These are phyloP conservation scores for Mycena maculata DNA, from an alignment of 768 basidiomycete genomes.

Conservation along the genomic window DNA sequence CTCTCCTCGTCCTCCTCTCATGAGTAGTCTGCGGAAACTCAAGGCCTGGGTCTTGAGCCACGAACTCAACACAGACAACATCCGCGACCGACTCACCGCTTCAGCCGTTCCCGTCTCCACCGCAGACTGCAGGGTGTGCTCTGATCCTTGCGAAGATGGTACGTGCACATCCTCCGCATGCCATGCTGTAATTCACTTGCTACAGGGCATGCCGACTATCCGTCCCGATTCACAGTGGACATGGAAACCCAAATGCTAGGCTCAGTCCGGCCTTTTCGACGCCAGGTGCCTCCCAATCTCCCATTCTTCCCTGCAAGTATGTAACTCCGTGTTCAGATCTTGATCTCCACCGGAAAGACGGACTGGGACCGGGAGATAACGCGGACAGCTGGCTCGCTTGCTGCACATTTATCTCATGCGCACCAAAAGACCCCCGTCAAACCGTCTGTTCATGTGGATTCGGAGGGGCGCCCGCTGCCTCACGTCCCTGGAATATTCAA, in stretches of 20 bases:
- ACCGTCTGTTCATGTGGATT: conserved; percentile 33
- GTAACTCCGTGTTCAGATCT: conserved; percentile 58
- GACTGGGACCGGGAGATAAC: conserved; percentile 92
- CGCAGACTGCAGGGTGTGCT: conserved; percentile 78
- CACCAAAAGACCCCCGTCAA: conserved; percentile 30
- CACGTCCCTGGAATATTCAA: conserved; percentile 68
- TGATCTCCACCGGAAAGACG: conserved; percentile 89
- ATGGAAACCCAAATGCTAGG: conserved; percentile 86
- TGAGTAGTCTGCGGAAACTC: conserved; percentile 55
- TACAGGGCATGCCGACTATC: conserved; percentile 80
- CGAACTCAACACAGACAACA: conserved; percentile 51
- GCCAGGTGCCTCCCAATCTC: conserved; percentile 65
- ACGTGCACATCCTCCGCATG: conserved; percentile 43
- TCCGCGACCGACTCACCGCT: conserved; percentile 63
- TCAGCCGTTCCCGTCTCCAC: conserved; percentile 73
- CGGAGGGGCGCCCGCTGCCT: conserved; percentile 39
- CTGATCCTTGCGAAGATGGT: conserved; percentile 84
- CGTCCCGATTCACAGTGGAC: conserved; percentile 80
- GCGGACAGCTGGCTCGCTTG: conserved; percentile 75
- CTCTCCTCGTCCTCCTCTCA: conserved; percentile 26
- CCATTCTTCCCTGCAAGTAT: background rate
- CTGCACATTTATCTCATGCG: conserved; percentile 53
- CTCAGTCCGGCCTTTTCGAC: conserved; percentile 82
- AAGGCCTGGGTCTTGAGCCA: conserved; percentile 55
- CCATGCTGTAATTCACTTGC: conserved; percentile 34